These are phyloP conservation scores for Acacia crassicarpa DNA, from an alignment of 306 rosid genomes.

Conservation along the genomic window DNA sequence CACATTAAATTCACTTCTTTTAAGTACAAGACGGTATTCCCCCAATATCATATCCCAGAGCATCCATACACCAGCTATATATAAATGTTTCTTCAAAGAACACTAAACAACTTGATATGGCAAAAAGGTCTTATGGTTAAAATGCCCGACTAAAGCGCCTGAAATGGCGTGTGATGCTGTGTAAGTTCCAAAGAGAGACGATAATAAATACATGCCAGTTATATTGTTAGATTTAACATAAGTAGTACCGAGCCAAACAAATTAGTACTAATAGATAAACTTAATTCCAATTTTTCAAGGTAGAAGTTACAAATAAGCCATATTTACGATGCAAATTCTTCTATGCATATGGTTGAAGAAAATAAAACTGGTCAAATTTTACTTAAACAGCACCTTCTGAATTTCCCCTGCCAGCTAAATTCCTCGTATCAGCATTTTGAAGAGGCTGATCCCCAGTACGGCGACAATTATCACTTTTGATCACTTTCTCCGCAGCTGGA, in stretches of 20 bases:
- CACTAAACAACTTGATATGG: no score
- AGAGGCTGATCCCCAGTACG: slow-evolving; percentile 34
- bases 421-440: slow-evolving; percentile 31
- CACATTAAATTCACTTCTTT: no score
- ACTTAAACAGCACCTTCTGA: slow-evolving; percentile 57
- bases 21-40: no score
- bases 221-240: slow-evolving; percentile 15
- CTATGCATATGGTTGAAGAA: slow-evolving; percentile 17
- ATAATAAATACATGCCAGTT: slow-evolving; percentile 4
- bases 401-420: slow-evolving; percentile 36
- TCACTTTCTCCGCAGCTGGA: slow-evolving; percentile 36
- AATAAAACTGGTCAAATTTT: slow-evolving; percentile 22
- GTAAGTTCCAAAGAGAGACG: slow-evolving; percentile 14
- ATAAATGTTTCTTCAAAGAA: no score
- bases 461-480: slow-evolving; percentile 37
- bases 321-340: slow-evolving; percentile 5
- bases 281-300: slow-evolving; percentile 5
- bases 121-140: no score
- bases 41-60: no score
- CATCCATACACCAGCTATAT: no score
- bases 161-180: slow-evolving; percentile 24
- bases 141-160: slow-evolving; percentile 45
- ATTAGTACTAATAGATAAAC: not conserved
- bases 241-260: not conserved
- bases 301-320: slow-evolving; percentile 19